A percentile compares a stretch with the other conserved stretches of the same genome.
phyloP scores from a whole-genome alignment of 345 rosid genomes.

The Barbarea vulgaris region DNA sequence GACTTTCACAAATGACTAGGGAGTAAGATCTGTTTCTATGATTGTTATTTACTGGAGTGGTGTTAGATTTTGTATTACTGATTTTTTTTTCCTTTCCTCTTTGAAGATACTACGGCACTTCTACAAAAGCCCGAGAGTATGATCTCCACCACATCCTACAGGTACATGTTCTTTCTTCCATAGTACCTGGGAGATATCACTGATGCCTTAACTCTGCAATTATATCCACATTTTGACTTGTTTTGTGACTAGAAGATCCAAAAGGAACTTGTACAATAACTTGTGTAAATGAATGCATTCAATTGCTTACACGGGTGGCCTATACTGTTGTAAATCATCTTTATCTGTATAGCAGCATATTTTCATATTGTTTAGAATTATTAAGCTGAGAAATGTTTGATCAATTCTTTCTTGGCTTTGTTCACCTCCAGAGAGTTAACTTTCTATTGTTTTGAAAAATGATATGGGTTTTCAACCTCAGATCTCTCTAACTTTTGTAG shows the following conservation, averaged over 20 bases:
- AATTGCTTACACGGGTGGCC: background rate
- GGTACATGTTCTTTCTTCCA: conserved; percentile 48
- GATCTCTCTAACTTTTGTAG: conserved; percentile 43
- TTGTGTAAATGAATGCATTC: background rate
- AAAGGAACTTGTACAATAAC: background rate
- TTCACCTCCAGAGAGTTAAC: background rate
- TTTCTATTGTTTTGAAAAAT: background rate
- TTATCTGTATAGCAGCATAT: conserved; percentile 10
- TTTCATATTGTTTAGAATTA: background rate
- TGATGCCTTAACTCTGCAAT: conserved; percentile 5
- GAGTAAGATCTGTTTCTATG: conserved; percentile 60
- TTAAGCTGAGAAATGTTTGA: conserved; percentile 20
- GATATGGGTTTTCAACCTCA: conserved; percentile 8
- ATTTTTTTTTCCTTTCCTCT: conserved; percentile 15
- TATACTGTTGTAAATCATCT: background rate
- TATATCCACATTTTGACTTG: conserved; percentile 18
- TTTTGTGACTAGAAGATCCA: conserved; percentile 10
- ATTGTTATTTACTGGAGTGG: background rate
- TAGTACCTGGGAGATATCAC: conserved; percentile 14
- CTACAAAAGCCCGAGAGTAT: conserved; percentile 75
- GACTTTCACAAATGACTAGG: conserved; percentile 79
- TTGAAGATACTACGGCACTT: conserved; percentile 76
- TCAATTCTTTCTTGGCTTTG: conserved; percentile 16
- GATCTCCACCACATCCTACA: conserved; percentile 84
- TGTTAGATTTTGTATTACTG: background rate